These are phyloP conservation scores for Nannizziopsis arthrosporioides DNA, from an alignment of 2,329 filamentous ascomycete species.

Conservation along the genomic window DNA sequence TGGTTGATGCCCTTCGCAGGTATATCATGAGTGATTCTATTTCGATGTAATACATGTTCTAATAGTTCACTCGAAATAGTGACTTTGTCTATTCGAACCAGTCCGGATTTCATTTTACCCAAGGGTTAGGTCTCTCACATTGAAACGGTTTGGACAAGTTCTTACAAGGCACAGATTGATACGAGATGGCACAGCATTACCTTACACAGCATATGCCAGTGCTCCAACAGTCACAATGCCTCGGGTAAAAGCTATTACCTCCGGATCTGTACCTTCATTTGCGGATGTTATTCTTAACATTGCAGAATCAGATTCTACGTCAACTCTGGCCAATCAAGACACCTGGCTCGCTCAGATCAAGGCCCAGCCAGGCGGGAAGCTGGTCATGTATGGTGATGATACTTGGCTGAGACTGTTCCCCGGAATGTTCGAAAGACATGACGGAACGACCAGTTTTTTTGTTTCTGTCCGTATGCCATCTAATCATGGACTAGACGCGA, in stretches of 20 bases:
- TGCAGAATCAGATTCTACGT: slow-evolving; percentile 83
- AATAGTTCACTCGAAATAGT: slow-evolving; percentile 36
- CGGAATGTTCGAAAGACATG: slow-evolving; percentile 68
- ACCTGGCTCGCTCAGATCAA: slow-evolving; percentile 94
- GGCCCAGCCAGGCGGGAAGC: slow-evolving; percentile 54
- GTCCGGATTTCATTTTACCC: slow-evolving; percentile 79
- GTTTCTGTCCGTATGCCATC: slow-evolving; percentile 58
- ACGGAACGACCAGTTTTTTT: slow-evolving; percentile 96
- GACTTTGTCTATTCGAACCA: slow-evolving; percentile 79
- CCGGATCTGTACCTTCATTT: slow-evolving; percentile 95
- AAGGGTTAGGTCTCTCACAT: slow-evolving; percentile 48
- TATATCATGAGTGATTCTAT: slow-evolving; percentile 29
- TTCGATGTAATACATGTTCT: not conserved
- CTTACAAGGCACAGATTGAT: slow-evolving; percentile 53
- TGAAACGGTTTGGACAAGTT: slow-evolving; percentile 4
- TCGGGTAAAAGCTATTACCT: slow-evolving; percentile 90
- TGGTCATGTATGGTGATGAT: slow-evolving; percentile 94
- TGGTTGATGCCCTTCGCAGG: slow-evolving; percentile 89
- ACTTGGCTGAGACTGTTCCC: slow-evolving; percentile 98
- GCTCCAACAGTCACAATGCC: slow-evolving; percentile 98
- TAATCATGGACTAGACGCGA: not conserved
- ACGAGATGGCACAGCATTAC: slow-evolving; percentile 67
- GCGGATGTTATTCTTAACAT: slow-evolving; percentile 94
- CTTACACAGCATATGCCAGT: slow-evolving; percentile 91
- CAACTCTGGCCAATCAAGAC: slow-evolving; percentile 76